Percentiles rank a stretch among this genome's conserved stretches.
Conservation (phyloP, 257 asterid genomes). For the Solanum tacnaense region DNA sequence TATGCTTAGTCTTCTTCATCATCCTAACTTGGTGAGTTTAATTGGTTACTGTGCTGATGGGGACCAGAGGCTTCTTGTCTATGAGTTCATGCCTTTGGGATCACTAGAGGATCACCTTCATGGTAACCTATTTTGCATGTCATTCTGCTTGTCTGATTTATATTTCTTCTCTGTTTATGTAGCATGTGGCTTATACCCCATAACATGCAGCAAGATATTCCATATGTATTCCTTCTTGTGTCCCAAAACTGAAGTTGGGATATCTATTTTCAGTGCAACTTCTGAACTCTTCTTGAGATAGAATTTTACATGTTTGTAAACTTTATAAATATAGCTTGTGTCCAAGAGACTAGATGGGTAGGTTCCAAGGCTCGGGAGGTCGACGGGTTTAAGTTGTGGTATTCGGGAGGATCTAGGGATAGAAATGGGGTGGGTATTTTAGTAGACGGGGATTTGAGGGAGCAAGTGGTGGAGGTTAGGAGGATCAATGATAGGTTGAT, state of each 20-base stretch:
- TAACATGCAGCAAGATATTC: neutral
- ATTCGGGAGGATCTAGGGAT: too few species aligned
- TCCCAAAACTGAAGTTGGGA: neutral
- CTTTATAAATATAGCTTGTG: too few species aligned
- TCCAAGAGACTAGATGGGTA: too few species aligned
- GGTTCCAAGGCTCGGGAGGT: too few species aligned
- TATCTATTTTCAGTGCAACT: neutral
- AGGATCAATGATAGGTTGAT: too few species aligned
- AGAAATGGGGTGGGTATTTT: too few species aligned
- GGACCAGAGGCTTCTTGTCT: constrained; percentile 96
- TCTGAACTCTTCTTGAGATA: neutral
- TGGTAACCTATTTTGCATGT: constrained; percentile 36
- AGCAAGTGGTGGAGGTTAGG: too few species aligned
- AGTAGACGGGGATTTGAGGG: too few species aligned
- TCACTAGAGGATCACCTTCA: constrained; percentile 96
- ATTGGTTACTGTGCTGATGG: constrained; percentile 99
- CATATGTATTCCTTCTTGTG: neutral
- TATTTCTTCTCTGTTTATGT: neutral
- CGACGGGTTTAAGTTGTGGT: too few species aligned
- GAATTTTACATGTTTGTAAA: neutral
- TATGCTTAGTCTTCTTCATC: constrained; percentile 98
- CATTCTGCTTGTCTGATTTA: neutral
- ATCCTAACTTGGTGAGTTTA: constrained; percentile 82
- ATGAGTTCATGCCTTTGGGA: constrained; percentile 96
- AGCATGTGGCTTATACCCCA: neutral